Evolutionary conservation across 176 grass and related monocot genomes (phyloP).

Genomic region (Saccharum officinarum): DNA sequence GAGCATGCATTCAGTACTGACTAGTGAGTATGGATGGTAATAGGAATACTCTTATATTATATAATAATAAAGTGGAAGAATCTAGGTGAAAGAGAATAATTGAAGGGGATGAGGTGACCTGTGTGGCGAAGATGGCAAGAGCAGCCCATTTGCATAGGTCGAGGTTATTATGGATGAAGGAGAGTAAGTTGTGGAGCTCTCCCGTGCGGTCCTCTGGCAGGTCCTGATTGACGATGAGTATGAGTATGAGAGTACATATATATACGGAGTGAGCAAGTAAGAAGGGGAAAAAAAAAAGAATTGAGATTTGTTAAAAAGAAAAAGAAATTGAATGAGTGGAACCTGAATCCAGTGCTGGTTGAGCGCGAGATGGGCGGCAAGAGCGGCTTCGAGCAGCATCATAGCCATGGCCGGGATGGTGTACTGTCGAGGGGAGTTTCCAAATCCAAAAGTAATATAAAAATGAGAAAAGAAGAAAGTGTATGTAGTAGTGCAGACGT

Average conservation of each 20-base stretch:
- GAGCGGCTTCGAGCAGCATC: constrained; percentile 48
- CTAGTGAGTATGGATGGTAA: background rate
- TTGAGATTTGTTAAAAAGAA: too few relatives aligned
- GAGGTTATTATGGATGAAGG: constrained; percentile 68
- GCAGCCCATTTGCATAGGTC: constrained; percentile 69
- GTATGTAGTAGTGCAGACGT: background rate
- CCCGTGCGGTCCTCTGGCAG: constrained; percentile 80
- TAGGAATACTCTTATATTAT: too few relatives aligned
- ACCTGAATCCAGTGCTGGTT: constrained; percentile 82
- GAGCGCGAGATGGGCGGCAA: constrained; percentile 50
- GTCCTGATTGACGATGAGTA: constrained; percentile 36
- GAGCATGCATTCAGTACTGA: background rate
- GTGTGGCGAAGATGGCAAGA: constrained; percentile 49
- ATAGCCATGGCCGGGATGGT: constrained; percentile 38
- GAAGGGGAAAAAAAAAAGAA: too few relatives aligned
- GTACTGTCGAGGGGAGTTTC: constrained; percentile 21
- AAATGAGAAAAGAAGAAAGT: too few relatives aligned
- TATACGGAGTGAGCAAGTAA: too few relatives aligned
- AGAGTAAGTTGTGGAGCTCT: constrained; percentile 63
- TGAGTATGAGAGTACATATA: too few relatives aligned
- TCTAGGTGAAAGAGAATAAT: too few relatives aligned
- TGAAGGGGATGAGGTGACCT: constrained; percentile 37
- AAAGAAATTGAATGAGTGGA: background rate
- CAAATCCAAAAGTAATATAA: too few relatives aligned
- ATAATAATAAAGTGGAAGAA: background rate